Evolutionary conservation across 2,329 filamentous ascomycete species (phyloP).

Genomic region (Microthyrium microscopicum): DNA sequence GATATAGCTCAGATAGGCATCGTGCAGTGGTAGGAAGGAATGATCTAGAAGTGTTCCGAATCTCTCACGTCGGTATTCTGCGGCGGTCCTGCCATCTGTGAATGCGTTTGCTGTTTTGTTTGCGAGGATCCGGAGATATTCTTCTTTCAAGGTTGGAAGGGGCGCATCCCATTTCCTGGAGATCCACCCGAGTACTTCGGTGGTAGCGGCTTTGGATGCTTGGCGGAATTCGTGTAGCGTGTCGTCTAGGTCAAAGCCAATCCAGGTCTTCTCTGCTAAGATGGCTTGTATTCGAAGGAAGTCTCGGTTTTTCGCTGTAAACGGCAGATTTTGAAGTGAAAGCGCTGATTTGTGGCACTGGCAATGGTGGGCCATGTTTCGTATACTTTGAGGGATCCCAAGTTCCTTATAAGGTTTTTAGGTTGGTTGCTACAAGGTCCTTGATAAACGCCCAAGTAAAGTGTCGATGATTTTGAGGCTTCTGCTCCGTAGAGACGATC

Average conservation of each 20-base stretch:
- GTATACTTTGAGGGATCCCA: too few species aligned
- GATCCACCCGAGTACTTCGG: conserved; percentile 18
- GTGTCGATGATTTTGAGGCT: too few species aligned
- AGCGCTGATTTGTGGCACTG: too few species aligned
- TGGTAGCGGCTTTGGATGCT: conserved; percentile 22
- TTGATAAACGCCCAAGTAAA: too few species aligned
- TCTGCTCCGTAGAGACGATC: too few species aligned
- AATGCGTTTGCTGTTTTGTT: conserved; percentile 25
- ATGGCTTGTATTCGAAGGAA: neutral
- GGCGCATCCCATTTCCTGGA: too few species aligned
- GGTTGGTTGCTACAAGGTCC: too few species aligned
- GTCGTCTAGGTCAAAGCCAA: conserved; percentile 33
- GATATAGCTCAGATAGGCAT: conserved; percentile 11
- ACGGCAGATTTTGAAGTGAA: too few species aligned
- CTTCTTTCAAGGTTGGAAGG: too few species aligned
- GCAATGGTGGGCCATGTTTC: too few species aligned
- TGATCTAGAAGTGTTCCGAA: conserved; percentile 19
- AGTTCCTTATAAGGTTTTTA: too few species aligned
- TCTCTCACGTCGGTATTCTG: conserved; percentile 26
- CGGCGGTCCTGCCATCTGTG: conserved; percentile 26
- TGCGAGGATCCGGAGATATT: conserved; percentile 21
- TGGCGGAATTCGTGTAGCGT: conserved; percentile 31
- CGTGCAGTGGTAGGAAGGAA: conserved; percentile 12
- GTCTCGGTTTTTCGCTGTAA: neutral
- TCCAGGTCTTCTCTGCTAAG: conserved; percentile 17